Base-by-base conservation (phyloP, 306 rosid species). In the Prinsepia uniflora region DNA sequence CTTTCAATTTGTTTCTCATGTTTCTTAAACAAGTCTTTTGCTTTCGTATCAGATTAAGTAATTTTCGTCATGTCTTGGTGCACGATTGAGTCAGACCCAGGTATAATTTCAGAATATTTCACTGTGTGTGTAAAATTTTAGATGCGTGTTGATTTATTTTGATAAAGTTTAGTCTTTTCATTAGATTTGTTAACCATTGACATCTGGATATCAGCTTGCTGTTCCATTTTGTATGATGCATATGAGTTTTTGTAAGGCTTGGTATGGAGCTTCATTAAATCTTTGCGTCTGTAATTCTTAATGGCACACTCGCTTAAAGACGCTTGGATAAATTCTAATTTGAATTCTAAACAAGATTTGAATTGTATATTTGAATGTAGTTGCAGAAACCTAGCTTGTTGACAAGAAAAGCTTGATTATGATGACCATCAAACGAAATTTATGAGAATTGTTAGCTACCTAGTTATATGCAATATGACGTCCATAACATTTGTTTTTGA, bases 61-160 rank as follows among this genome's bases (percentile, higher is more conserved):
- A 64, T 53, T 62, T 46, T 66, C 45, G 84, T 65, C 85, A 94
- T 94, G 97, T 91, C 99, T 83, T 94, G 99, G 99, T 94, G 99
- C 75, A 91, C 99, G n/a, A 91, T 94, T 80, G 99, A 94, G 78
- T 94, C 99, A 46, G 99, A 94, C 85, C 99, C 97, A 2, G 97
- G 99, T 94, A 89, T 70, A 78, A 17, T 73, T 41, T 44, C 72
- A 40, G 45, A 46, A 10, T 39, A 55, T 22, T 4, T 46, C 49
- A 30, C 5, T 10, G 41, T 53, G 11, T 42, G 6, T 50, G 10
- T 30, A 46, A 49, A 17, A 46, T 39, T 57, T 48, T 36, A n/a
- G 52, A 50, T 65, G 11, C 2, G 53, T 10, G 41, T 45, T 48
- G 19, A 4, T 42, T 43, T n/a, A 30, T 46, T 1, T 6, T 6